Base-by-base conservation (phyloP, 768 basidiomycete genomes). In the Russula ochroleuca region DNA sequence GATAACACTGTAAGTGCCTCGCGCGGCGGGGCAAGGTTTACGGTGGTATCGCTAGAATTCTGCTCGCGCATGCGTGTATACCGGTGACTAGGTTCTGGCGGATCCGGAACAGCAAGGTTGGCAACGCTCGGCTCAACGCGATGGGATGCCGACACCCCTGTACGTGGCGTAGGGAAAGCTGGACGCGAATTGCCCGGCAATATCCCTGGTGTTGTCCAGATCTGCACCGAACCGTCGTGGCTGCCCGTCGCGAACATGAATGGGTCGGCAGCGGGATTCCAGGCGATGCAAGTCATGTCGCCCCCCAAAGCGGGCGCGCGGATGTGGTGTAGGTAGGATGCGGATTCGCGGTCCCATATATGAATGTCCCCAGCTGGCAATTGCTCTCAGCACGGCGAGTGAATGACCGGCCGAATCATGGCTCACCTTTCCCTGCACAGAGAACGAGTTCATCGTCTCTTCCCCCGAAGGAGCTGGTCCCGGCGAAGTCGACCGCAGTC, bases 331-430 rank as follows among this genome's bases (percentile, higher is more conserved):
- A 93, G 77, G 5, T 90, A 76, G 10, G 84, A 80, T 4, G 82
- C 91, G 8, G 87, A 87, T 74, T 91, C 89, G 61, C 85, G 83
- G 69, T 93, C 91, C 91, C 91, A 93, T 19, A 92, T 88, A 70
- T 90, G 86, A 14, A 93, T 86, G 68, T 91, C 88, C 3, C 90
- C 91, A 62, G 83, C 90, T 91, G 55, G 14, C 25, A 41, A 67
- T 48, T 41, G 45, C 61, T 14, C 13, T 60, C 54, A 31, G 51
- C 23, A 56, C 23, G 43, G 60, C 17, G 45, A 33, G 67, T 64
- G 43, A 51, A 61, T 6, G 13, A 40, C 53, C 5, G 49, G 49
- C 35, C 10, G 13, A 23, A 40, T 28, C 25, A 14, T 5, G 31
- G 69, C 74, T 50, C 55, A 84, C 90, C 79, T 83, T 92, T 91